These are phyloP conservation scores for Suillus variegatus DNA, from an alignment of 768 basidiomycete genomes.

Conservation along the genomic window DNA sequence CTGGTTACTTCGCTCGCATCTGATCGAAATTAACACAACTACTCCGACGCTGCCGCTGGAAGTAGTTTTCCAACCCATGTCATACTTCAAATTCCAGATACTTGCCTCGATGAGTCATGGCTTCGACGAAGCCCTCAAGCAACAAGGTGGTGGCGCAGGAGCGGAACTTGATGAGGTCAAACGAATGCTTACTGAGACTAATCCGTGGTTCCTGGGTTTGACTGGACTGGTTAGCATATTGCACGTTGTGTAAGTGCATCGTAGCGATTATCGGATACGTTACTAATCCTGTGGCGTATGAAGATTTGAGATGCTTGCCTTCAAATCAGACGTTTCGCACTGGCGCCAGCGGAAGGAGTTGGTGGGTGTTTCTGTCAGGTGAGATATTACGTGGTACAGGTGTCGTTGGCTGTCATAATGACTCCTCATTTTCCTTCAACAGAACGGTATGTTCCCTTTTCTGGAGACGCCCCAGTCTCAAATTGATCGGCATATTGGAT, in stretches of 20 bases:
- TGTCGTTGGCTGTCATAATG: slow-evolving; percentile 14
- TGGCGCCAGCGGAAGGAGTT: slow-evolving; percentile 96
- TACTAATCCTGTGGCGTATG: slow-evolving; percentile 11
- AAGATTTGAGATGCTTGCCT: slow-evolving; percentile 95
- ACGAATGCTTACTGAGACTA: slow-evolving; percentile 87
- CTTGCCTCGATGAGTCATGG: slow-evolving; percentile 83
- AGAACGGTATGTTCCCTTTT: slow-evolving; percentile 52
- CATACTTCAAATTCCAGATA: slow-evolving; percentile 84
- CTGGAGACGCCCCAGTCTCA: slow-evolving; percentile 11
- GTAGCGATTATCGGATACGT: slow-evolving; percentile 5
- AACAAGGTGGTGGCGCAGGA: slow-evolving; percentile 59
- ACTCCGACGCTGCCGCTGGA: slow-evolving; percentile 77
- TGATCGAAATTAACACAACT: slow-evolving; percentile 83
- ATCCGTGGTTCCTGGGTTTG: slow-evolving; percentile 83
- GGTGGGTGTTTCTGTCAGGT: slow-evolving; percentile 93
- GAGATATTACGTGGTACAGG: slow-evolving; percentile 24
- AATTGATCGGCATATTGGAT: slow-evolving; percentile 16
- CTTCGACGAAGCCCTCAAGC: slow-evolving; percentile 84
- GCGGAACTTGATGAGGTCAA: slow-evolving; percentile 95
- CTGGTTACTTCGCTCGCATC: slow-evolving; percentile 85
- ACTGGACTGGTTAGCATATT: slow-evolving; percentile 85
- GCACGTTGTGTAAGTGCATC: slow-evolving; percentile 73
- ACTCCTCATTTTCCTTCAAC: slow-evolving; percentile 21
- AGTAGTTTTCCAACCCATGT: slow-evolving; percentile 83
- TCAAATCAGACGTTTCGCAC: slow-evolving; percentile 92